Conservation (phyloP, 768 basidiomycete genomes). For the Neoboletus brunneissimus region DNA sequence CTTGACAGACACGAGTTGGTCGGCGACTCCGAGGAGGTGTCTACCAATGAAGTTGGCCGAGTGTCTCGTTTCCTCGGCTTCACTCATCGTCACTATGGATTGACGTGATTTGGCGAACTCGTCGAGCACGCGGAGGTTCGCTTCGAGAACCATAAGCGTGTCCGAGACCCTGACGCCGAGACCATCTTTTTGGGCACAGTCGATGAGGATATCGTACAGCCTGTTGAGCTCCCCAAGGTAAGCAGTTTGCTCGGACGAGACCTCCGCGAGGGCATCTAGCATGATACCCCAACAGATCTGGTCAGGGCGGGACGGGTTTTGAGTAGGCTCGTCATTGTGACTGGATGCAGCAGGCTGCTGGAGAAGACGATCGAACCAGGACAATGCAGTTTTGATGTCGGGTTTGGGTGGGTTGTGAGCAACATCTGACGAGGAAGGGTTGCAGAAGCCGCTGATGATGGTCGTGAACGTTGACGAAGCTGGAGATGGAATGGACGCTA, state of each 20-base stretch:
- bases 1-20: conserved; percentile 13
- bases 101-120: conserved; percentile 1
- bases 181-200: conserved; percentile 35
- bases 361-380: conserved; percentile 71
- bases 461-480: conserved; percentile 60
- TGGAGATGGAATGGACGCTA: conserved; percentile 50
- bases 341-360: conserved; percentile 36
- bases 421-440: conserved; percentile 31
- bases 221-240: conserved; percentile 55
- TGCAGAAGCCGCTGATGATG: conserved; percentile 65
- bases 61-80: conserved; percentile 6
- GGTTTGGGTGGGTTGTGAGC: conserved; percentile 9
- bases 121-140: conserved; percentile 39
- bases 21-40: conserved; percentile 6
- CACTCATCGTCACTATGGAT: background rate
- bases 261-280: conserved; percentile 50
- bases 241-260: conserved; percentile 28
- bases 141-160: conserved; percentile 42
- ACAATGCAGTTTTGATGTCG: conserved; percentile 60
- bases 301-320: conserved; percentile 50
- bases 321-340: conserved; percentile 43
- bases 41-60: conserved; percentile 29
- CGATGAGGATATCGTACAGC: conserved; percentile 43
- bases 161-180: conserved; percentile 37
- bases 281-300: conserved; percentile 55